Conservation (phyloP, 2,329 filamentous ascomycete genomes). For the Bipolaris bicolor region DNA sequence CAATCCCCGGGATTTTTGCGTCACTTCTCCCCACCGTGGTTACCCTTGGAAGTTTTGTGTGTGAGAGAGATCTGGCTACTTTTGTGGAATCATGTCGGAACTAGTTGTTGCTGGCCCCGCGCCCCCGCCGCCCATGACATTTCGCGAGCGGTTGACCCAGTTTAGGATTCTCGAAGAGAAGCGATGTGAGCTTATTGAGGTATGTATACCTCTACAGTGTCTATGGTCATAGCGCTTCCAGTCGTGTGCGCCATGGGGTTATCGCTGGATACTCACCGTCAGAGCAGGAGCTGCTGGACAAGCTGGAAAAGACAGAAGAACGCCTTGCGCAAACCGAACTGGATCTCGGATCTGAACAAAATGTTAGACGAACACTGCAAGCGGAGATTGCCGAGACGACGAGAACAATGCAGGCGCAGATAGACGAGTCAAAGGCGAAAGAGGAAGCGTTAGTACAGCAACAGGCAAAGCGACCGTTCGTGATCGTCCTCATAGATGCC, state of each 20-base stretch:
- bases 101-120: conserved; percentile 19
- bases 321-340: conserved; percentile 46
- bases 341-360: conserved; percentile 47
- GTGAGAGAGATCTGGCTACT: conserved; percentile 11
- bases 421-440: conserved; percentile 36
- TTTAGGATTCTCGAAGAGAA: conserved; percentile 48
- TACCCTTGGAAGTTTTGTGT: conserved; percentile 11
- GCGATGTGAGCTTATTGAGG: conserved; percentile 46
- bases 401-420: conserved; percentile 14
- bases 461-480: conserved; percentile 46
- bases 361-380: conserved; percentile 46
- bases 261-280: neutral
- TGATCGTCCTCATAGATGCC: conserved; percentile 46
- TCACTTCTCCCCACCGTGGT: neutral
- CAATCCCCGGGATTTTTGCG: conserved; percentile 30
- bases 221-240: neutral
- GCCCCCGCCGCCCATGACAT: conserved; percentile 30
- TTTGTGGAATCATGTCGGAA: conserved; percentile 13
- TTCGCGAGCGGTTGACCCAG: conserved; percentile 45
- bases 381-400: conserved; percentile 32
- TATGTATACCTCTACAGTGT: conserved; percentile 11
- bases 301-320: conserved; percentile 47
- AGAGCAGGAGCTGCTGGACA: conserved; percentile 44
- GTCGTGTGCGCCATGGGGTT: neutral
- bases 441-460: conserved; percentile 40